These are phyloP conservation scores for Eustoma russellianum DNA, from an alignment of 257 asterid genomes.

Conservation along the genomic window DNA sequence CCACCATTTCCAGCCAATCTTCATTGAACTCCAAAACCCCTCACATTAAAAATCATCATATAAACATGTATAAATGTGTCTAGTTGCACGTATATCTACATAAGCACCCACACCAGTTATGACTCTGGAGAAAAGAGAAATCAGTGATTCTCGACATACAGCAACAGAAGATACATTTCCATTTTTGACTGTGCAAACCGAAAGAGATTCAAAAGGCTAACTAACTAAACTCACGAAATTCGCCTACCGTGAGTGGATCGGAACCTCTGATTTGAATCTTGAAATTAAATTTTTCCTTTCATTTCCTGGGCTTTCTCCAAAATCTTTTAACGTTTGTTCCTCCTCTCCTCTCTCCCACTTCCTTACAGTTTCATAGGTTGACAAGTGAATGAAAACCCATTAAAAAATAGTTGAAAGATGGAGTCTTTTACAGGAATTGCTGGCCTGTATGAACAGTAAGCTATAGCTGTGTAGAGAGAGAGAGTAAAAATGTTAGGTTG, in stretches of 20 bases:
- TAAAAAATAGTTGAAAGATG: conserved; percentile 8
- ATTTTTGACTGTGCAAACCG: conserved; percentile 5
- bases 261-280: conserved; percentile 27
- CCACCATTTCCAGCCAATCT: conserved; percentile 63
- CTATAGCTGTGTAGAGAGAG: background rate
- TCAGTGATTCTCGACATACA: conserved; percentile 12
- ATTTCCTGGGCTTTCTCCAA: conserved; percentile 10
- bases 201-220: background rate
- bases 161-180: conserved; percentile 22
- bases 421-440: conserved; percentile 17
- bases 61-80: conserved; percentile 13
- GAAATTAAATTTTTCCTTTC: conserved; percentile 1
- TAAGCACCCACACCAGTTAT: background rate
- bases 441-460: conserved; percentile 1
- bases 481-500: conserved; percentile 5
- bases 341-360: conserved; percentile 15
- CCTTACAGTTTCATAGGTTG: conserved; percentile 36
- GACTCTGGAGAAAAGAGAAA: background rate
- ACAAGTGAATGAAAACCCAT: conserved; percentile 30
- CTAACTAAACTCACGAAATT: conserved; percentile 5
- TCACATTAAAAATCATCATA: conserved; percentile 17
- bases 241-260: conserved; percentile 34
- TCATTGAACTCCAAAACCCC: conserved; percentile 50
- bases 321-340: background rate
- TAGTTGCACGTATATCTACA: background rate